Evolutionary conservation across 768 basidiomycete species (phyloP).

Genomic region (Amanita fuliginea): DNA sequence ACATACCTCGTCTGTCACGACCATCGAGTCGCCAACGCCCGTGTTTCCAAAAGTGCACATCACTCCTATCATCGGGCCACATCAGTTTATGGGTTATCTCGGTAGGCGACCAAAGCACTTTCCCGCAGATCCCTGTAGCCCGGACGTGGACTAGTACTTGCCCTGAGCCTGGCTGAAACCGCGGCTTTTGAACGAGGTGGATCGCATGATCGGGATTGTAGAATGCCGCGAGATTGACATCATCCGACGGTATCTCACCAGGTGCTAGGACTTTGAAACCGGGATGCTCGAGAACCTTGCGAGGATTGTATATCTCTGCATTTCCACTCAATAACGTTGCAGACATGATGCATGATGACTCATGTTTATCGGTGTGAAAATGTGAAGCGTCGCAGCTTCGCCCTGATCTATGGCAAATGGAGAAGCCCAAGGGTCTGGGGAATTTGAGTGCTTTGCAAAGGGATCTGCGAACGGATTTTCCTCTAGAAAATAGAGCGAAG

Average conservation of each 20-base stretch:
- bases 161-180: constrained; percentile 47
- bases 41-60: constrained; percentile 68
- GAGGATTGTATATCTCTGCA: constrained; percentile 41
- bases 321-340: constrained; percentile 21
- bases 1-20: constrained; percentile 52
- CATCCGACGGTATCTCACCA: constrained; percentile 36
- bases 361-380: too few species aligned
- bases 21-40: constrained; percentile 62
- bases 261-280: constrained; percentile 39
- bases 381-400: too few species aligned
- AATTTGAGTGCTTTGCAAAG: constrained; percentile 51
- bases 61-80: constrained; percentile 32
- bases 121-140: constrained; percentile 65
- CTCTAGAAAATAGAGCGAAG: constrained; percentile 51
- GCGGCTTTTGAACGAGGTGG: constrained; percentile 57
- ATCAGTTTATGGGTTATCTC: background rate
- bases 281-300: constrained; percentile 44
- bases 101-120: constrained; percentile 11
- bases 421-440: constrained; percentile 71
- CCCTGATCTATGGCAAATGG: constrained; percentile 34
- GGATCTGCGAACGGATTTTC: constrained; percentile 71
- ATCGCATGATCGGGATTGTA: constrained; percentile 55
- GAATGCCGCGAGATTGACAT: constrained; percentile 50
- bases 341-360: constrained; percentile 20
- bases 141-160: constrained; percentile 58